These are phyloP conservation scores for Xylariomycetidae sp. DNA, from an alignment of 2,329 filamentous ascomycete species.

Conservation along the genomic window DNA sequence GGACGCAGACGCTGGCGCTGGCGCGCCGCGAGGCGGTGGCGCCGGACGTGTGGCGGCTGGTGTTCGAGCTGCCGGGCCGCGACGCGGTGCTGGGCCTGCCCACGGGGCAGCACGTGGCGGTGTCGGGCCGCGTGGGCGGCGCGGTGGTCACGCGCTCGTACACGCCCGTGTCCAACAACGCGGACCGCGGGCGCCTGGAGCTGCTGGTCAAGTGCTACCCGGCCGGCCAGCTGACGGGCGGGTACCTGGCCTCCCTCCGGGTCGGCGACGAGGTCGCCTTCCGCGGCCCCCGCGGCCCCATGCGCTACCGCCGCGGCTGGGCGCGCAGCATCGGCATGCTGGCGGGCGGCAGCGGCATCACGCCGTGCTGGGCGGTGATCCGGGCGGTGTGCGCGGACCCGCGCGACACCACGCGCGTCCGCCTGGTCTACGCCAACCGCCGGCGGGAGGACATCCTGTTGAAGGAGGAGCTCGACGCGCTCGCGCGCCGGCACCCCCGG, in stretches of 20 bases:
- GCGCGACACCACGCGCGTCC: constrained; percentile 50
- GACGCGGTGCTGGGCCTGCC: constrained; percentile 45
- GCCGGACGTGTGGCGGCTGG: constrained; percentile 39
- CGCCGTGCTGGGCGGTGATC: constrained; percentile 57
- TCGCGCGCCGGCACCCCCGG: constrained; percentile 41
- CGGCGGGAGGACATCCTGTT: constrained; percentile 55
- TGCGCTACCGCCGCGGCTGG: constrained; percentile 41
- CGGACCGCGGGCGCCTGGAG: constrained; percentile 41
- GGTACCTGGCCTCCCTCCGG: constrained; percentile 40
- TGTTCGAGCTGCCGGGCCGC: constrained; percentile 40
- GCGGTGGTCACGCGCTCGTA: constrained; percentile 45
- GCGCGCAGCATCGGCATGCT: constrained; percentile 47
- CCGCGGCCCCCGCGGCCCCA: constrained; percentile 51
- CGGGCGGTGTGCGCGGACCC: constrained; percentile 57
- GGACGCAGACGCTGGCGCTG: constrained; percentile 42
- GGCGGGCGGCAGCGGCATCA: constrained; percentile 45
- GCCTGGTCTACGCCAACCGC: constrained; percentile 54
- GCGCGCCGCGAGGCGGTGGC: constrained; percentile 32
- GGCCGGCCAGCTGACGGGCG: constrained; percentile 42
- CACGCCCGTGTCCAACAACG: constrained; percentile 47
- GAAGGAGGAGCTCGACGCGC: constrained; percentile 47
- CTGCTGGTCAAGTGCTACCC: constrained; percentile 47
- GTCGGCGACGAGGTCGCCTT: constrained; percentile 45
- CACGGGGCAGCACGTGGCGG: constrained; percentile 50
- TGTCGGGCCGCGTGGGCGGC: constrained; percentile 41